Percentiles rank a stretch among this genome's conserved stretches.
phyloP scores from a whole-genome alignment of 2,329 filamentous ascomycete species.

The Neofusicoccum sp. region DNA sequence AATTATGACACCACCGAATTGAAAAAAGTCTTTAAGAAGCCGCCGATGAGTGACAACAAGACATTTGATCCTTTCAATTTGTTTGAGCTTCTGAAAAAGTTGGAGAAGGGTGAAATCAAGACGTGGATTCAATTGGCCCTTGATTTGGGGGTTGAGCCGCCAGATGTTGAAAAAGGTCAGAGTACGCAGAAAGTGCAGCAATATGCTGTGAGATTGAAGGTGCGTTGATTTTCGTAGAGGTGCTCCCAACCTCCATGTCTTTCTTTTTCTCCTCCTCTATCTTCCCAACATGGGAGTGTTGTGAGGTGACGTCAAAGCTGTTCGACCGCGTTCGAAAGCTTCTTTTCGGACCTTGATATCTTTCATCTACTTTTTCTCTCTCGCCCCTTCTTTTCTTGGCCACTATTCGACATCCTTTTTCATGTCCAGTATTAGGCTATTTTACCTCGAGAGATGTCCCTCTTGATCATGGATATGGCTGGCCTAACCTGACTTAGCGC shows the following conservation, averaged over 20 bases:
- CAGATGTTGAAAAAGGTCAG: constrained; percentile 76
- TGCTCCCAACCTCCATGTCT: too few species aligned
- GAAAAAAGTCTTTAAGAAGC: constrained; percentile 71
- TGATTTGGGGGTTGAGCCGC: constrained; percentile 83
- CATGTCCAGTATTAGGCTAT: too few species aligned
- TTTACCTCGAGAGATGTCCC: too few species aligned
- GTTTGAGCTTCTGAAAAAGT: constrained; percentile 73
- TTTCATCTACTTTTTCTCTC: too few species aligned
- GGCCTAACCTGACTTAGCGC: constrained; percentile 51
- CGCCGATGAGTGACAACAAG: constrained; percentile 85
- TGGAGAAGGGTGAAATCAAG: constrained; percentile 81
- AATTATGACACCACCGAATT: constrained; percentile 68
- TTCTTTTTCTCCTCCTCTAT: not conserved
- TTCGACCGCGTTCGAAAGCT: too few species aligned
- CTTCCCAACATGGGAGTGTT: not conserved
- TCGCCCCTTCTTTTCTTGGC: too few species aligned
- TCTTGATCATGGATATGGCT: too few species aligned
- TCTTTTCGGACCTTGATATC: too few species aligned
- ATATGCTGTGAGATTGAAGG: constrained; percentile 89
- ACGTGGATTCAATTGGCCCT: constrained; percentile 89
- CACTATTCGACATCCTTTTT: too few species aligned
- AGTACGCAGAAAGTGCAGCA: constrained; percentile 93
- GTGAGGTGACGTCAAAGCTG: too few species aligned
- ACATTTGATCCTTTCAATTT: constrained; percentile 75
- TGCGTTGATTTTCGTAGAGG: constrained; percentile 43